Conservation (phyloP, 306 rosid genomes). For the Trifolium dubium region DNA sequence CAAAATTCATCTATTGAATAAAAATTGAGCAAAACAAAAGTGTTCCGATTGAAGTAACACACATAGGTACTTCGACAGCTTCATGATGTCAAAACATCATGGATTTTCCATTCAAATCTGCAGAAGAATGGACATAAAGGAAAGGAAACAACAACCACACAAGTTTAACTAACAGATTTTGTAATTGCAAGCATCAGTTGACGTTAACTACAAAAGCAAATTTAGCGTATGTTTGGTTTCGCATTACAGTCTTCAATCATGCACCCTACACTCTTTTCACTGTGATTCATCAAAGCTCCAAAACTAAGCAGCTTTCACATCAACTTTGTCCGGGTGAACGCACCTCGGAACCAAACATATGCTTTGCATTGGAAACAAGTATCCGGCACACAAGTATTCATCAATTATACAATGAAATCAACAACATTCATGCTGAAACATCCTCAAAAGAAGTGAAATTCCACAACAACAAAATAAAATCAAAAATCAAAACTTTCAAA, state of each 20-base stretch:
- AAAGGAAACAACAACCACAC: constrained; percentile 1
- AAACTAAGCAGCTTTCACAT: background rate
- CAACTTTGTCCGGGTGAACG: background rate
- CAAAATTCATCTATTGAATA: constrained; percentile 25
- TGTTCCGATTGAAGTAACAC: constrained; percentile 29
- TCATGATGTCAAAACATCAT: constrained; percentile 19
- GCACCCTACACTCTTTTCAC: background rate
- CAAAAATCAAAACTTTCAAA: background rate
- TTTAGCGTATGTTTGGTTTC: background rate
- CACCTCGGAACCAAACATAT: background rate
- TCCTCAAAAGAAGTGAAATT: background rate
- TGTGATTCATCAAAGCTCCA: background rate
- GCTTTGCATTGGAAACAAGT: background rate
- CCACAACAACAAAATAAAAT: background rate
- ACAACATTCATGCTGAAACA: constrained; percentile 27
- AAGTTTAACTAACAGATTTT: constrained; percentile 31
- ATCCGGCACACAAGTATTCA: background rate
- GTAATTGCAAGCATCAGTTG: background rate
- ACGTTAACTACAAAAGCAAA: constrained; percentile 22
- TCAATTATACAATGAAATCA: constrained; percentile 9
- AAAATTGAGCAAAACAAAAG: constrained; percentile 17
- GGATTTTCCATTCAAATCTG: constrained; percentile 16
- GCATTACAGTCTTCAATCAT: background rate
- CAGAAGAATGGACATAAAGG: background rate
- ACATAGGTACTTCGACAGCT: constrained; percentile 27